phyloP scores from a whole-genome alignment of 2,329 filamentous ascomycete species.

The Pyrenophora graminea region DNA sequence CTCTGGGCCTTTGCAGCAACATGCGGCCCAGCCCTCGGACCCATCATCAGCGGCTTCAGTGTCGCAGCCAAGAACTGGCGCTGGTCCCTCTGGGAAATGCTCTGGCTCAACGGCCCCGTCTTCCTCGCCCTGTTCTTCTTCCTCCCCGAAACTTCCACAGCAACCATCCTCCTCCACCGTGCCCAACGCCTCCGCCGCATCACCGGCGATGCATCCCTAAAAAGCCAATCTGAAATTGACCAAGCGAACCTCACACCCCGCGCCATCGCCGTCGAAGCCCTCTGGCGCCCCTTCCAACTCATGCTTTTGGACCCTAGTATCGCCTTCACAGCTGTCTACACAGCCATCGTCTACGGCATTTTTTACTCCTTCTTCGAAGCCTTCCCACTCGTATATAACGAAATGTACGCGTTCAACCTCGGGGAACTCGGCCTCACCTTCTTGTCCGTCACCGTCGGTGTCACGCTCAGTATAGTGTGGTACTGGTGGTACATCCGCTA shows the following conservation, averaged over 20 bases:
- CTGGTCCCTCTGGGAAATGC: conserved; percentile 85
- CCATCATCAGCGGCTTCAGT: conserved; percentile 74
- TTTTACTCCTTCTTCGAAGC: conserved; percentile 78
- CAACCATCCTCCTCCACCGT: conserved; percentile 72
- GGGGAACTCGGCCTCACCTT: conserved; percentile 81
- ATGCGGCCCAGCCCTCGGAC: conserved; percentile 66
- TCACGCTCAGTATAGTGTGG: conserved; percentile 65
- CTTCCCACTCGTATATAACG: conserved; percentile 67
- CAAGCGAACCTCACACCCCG: conserved; percentile 46
- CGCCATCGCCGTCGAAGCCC: conserved; percentile 57
- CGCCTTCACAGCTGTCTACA: conserved; percentile 80
- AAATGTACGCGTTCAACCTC: conserved; percentile 76
- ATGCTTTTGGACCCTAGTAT: conserved; percentile 84
- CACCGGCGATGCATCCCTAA: conserved; percentile 67
- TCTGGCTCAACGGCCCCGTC: conserved; percentile 72
- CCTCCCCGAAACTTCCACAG: conserved; percentile 84
- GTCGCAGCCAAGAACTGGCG: conserved; percentile 73
- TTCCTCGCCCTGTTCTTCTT: conserved; percentile 82
- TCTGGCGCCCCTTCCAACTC: conserved; percentile 78
- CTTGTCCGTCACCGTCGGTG: conserved; percentile 77
- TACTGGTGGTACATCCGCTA: conserved; percentile 76
- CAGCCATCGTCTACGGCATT: conserved; percentile 76
- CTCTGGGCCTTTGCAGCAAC: conserved; percentile 53
- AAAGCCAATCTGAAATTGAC: conserved; percentile 81
- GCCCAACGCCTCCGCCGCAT: conserved; percentile 72